Base-by-base conservation (phyloP, 768 basidiomycete genomes). In the Strobilomyces echinocephalus region DNA sequence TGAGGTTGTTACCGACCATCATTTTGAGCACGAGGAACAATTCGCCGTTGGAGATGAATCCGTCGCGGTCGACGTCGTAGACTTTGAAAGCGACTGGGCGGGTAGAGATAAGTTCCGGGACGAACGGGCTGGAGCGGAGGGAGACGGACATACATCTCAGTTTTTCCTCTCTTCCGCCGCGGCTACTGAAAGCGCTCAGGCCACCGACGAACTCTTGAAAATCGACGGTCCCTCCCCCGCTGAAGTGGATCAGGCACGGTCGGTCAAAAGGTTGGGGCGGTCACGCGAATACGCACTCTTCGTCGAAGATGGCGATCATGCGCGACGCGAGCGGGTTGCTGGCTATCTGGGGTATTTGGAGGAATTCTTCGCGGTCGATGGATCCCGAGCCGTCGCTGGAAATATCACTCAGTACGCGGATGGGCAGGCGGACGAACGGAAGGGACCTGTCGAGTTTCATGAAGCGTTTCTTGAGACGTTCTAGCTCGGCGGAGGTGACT, bases 1-100 rank as follows among this genome's bases (percentile, higher is more conserved):
- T 99, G 63, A 99, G 76, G 72, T 99, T 99, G 71, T 89, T 97
- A 33, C 97, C 97, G 46, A 98, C 97, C 97, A 99, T 99, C 92
- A 98, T 98, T 80, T 99, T 99, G 59, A 99, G 76, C 36, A 99
- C 97, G 44, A 99, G 76, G 76, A 97, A 99, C 30, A 99, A 82
- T 72, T 99, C 97, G 52, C 97, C 97, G 65, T 99, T 99, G 12
- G 94, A 97, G 69, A 99, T 99, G 73, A 73, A 99, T 8, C 93
- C 94, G 66, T 99, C 97, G 48, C 97, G 81, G 69, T 99, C 97
- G 68, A 99, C 91, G 67, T 99, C 97, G 63, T 99, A 99, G 47
- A 99, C 97, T 69, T 98, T 98, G 84, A 99, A 99, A 24, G 97
- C 97, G 66, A 99, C 97, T 99, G 24, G 38, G n/a, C n/a, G n/a